These are phyloP conservation scores for Microsporum audouinii DNA, from an alignment of 2,329 filamentous ascomycete species.

Conservation along the genomic window DNA sequence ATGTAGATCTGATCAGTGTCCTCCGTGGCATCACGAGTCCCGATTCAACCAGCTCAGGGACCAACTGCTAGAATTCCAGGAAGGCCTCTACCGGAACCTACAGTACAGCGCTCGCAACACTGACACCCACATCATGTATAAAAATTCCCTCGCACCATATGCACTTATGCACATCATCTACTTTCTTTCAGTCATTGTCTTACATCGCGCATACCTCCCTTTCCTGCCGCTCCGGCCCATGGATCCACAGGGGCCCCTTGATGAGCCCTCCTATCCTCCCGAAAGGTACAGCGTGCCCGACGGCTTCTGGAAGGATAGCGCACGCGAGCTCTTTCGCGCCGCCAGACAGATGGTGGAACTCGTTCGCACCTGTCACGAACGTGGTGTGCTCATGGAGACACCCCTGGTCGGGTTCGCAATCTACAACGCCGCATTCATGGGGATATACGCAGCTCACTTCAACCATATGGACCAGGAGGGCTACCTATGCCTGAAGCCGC, in stretches of 20 bases:
- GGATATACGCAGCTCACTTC: constrained; percentile 44
- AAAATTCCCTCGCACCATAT: constrained; percentile 42
- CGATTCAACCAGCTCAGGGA: constrained; percentile 38
- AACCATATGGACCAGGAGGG: constrained; percentile 45
- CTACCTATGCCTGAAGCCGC: constrained; percentile 30
- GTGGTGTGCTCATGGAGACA: constrained; percentile 42
- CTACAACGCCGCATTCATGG: constrained; percentile 43
- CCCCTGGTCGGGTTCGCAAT: constrained; percentile 45
- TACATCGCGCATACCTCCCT: constrained; percentile 46
- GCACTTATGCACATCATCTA: constrained; percentile 45
- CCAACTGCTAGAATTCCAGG: constrained; percentile 40
- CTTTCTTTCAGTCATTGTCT: constrained; percentile 43
- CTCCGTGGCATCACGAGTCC: constrained; percentile 44
- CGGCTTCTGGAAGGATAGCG: constrained; percentile 44
- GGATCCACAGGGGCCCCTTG: constrained; percentile 43
- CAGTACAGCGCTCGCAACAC: constrained; percentile 42
- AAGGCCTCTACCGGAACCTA: constrained; percentile 41
- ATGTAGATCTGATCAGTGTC: constrained; percentile 35
- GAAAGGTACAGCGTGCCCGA: constrained; percentile 35
- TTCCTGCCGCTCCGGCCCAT: constrained; percentile 41
- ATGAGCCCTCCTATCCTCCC: constrained; percentile 37
- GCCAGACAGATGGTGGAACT: constrained; percentile 45
- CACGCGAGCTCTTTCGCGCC: constrained; percentile 40
- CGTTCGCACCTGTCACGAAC: constrained; percentile 40
- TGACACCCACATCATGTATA: constrained; percentile 43